Base-by-base conservation (phyloP, 2,329 filamentous ascomycete genomes). In the Sclerotinia spermophila region DNA sequence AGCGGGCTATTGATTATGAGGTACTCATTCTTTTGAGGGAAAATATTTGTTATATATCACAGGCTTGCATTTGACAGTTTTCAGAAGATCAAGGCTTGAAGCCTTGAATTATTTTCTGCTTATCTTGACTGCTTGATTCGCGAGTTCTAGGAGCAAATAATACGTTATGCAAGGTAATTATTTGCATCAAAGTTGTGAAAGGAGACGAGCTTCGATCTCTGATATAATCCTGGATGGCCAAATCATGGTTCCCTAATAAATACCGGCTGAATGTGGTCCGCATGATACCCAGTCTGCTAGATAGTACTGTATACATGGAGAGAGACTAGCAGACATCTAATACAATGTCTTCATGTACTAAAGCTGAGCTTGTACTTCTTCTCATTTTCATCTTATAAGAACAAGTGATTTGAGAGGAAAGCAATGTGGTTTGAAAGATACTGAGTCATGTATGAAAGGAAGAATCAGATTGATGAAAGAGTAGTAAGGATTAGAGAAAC, bases 1-100 rank as follows among this genome's bases (percentile, higher is more conserved):
- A 27, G 0, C 3, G 5, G 1, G 2, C 11, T 15, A n/a, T n/a
- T 2, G 15, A 7, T 15, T 27, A 15, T 3, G 5, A 51, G 24
- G 5, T 27, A 0, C 3, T 15, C 11, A 27, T n/a, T 0, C 11
- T 51, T 7, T 7, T 15, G 13, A 13, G 10, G 7, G 6, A 15
- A 1, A 6, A 19, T 19, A 13, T 44, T 19, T 5, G 7, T 19
- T 6, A 44, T 6, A 10, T 27, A 51, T 15, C 5, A 15, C 2
- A 48, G 8, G 8, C 8, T 48, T 7, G 21, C 24, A n/a, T 3
- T n/a, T 48, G 8, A 48, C 5, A 48, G n/a, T 48, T 24, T 48
- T 51, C n/a, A 13, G n/a, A 51, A 51, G 13, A 42, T 15, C 48
- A 3, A 27, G 48, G 27, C n/a, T 27, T 27, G 17, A 2, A 27